Percentiles rank a stretch among this genome's conserved stretches.
Evolutionary conservation across 305 asterid species (phyloP).

Genomic region (Solanum hybrid): DNA sequence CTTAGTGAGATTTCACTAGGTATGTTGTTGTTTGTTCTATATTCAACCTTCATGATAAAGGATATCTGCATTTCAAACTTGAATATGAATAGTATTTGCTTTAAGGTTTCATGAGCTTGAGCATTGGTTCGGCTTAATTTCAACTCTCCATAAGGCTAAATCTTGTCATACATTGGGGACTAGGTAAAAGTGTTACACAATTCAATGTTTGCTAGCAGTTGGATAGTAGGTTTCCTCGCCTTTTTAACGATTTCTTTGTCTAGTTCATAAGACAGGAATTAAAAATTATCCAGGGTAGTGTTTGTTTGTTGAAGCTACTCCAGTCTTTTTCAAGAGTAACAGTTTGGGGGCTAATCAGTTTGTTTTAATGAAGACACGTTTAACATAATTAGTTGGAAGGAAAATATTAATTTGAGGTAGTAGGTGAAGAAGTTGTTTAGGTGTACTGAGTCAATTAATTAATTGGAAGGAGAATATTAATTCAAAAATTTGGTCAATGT

Average conservation of each 20-base stretch:
- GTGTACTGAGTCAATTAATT: neutral
- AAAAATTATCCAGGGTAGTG: neutral
- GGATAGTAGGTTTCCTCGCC: neutral
- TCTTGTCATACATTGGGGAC: neutral
- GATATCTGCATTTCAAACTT: neutral
- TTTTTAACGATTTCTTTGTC: neutral
- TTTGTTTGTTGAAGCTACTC: neutral
- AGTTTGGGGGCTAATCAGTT: neutral
- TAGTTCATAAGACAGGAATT: neutral
- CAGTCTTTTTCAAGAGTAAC: neutral
- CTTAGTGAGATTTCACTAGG: neutral
- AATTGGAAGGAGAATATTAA: neutral
- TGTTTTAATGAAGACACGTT: neutral
- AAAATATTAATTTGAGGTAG: conserved; percentile 1
- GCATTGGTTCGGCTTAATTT: neutral
- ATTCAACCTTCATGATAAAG: neutral
- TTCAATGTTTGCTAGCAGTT: neutral
- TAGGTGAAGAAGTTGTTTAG: neutral
- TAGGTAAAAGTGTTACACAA: neutral
- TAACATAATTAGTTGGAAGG: neutral
- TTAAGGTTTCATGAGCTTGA: neutral
- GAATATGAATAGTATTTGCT: neutral
- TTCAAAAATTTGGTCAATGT: conserved; percentile 1
- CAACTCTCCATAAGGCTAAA: neutral
- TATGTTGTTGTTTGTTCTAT: neutral